These are phyloP conservation scores for Myxozyma lipomycoides DNA, from an alignment of 805 yeast genomes.

Conservation along the genomic window DNA sequence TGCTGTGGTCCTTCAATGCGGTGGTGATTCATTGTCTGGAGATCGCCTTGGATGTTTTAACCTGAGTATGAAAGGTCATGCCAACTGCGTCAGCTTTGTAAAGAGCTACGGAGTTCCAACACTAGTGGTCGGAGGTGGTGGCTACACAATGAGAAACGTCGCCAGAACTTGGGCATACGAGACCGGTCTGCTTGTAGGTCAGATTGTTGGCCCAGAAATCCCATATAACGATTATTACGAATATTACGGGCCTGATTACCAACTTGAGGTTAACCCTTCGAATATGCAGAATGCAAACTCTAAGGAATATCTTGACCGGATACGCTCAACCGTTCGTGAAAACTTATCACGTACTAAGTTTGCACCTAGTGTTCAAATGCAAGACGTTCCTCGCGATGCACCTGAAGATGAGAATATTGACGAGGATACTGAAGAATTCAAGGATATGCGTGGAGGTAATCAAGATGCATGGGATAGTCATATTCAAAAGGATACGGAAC, in stretches of 20 bases:
- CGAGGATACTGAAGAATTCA: slow-evolving; percentile 70
- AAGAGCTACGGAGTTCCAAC: slow-evolving; percentile 87
- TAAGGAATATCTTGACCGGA: slow-evolving; percentile 84
- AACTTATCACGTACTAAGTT: slow-evolving; percentile 86
- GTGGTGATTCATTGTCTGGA: slow-evolving; percentile 92
- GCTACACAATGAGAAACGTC: slow-evolving; percentile 94
- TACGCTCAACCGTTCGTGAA: slow-evolving; percentile 67
- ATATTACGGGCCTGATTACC: slow-evolving; percentile 95
- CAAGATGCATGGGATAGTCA: slow-evolving; percentile 74
- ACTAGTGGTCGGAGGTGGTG: slow-evolving; percentile 95
- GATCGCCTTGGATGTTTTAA: slow-evolving; percentile 94
- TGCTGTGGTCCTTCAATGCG: slow-evolving; percentile 92
- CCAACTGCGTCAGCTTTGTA: slow-evolving; percentile 87
- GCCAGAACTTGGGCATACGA: slow-evolving; percentile 95
- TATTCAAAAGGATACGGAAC: slow-evolving; percentile 67
- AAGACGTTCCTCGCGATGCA: slow-evolving; percentile 81
- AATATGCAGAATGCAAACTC: slow-evolving; percentile 96
- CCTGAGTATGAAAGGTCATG: slow-evolving; percentile 86
- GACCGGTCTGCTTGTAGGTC: slow-evolving; percentile 73
- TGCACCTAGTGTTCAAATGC: slow-evolving; percentile 96
- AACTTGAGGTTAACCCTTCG: slow-evolving; percentile 88
- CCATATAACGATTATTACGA: slow-evolving; percentile 97
- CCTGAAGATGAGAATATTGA: slow-evolving; percentile 69
- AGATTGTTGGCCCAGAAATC: slow-evolving; percentile 47
- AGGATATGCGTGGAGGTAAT: slow-evolving; percentile 89